Conservation (phyloP, 139 green algal genomes). For the Coelastrella sp. region DNA sequence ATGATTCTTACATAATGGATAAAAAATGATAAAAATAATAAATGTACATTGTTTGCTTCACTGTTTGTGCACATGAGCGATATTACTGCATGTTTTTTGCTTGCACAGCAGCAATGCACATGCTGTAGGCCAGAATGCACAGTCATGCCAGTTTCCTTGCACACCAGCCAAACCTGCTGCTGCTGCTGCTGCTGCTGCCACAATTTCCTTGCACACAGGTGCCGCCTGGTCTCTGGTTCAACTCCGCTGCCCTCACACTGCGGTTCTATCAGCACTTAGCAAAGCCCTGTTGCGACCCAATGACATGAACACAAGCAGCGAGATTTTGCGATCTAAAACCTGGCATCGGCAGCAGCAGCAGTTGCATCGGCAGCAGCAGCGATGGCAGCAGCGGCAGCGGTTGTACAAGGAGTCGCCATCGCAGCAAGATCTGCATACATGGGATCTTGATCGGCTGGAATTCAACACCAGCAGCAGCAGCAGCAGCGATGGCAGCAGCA, state of each 20-base stretch:
- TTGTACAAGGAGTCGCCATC: neutral
- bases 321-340: neutral
- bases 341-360: conserved; percentile 33
- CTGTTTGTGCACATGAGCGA: no score
- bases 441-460: neutral
- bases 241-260: conserved; percentile 20
- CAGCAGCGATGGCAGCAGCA: neutral
- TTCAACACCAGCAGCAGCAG: conserved; percentile 27
- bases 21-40: no score
- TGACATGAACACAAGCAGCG: neutral
- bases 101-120: no score
- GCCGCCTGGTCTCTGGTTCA: conserved; percentile 30
- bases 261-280: neutral
- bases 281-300: neutral
- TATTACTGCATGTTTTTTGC: no score
- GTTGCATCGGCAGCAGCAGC: conserved; percentile 27
- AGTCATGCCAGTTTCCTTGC: no score
- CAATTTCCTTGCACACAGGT: no score
- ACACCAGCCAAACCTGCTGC: no score
- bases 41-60: no score
- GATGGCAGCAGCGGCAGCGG: conserved; percentile 36
- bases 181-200: no score
- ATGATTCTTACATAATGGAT: no score
- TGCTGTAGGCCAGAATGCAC: no score
- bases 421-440: neutral